phyloP scores from a whole-genome alignment of 495 filamentous ascomycete species.

The Penicillium cosmopolitanum region DNA sequence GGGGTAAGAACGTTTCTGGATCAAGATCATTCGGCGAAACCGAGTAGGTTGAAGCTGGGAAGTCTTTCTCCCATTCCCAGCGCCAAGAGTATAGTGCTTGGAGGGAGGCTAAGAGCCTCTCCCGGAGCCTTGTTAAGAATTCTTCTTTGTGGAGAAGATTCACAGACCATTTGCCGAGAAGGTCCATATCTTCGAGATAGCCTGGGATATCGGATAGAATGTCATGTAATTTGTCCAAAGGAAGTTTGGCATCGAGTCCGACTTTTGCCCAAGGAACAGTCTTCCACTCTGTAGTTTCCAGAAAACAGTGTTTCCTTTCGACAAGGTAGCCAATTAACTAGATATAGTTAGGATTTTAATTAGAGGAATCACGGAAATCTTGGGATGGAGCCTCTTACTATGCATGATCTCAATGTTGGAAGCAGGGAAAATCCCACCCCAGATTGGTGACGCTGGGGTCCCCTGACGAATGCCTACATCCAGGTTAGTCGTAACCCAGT shows the following conservation, averaged over 20 bases:
- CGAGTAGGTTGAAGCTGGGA: constrained; percentile 12
- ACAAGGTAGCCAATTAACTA: constrained; percentile 18
- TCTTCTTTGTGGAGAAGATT: constrained; percentile 1
- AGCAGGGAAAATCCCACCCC: constrained; percentile 17
- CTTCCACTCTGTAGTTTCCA: constrained; percentile 25
- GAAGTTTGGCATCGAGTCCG: constrained; percentile 16
- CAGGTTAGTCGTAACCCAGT: neutral
- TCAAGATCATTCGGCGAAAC: constrained; percentile 2
- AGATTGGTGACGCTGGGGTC: constrained; percentile 20
- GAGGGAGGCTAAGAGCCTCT: constrained; percentile 6
- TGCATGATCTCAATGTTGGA: constrained; percentile 16
- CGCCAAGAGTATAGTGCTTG: constrained; percentile 21
- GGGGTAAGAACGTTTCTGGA: neutral
- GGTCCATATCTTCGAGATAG: constrained; percentile 20
- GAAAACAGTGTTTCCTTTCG: constrained; percentile 26
- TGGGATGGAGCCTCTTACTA: constrained; percentile 8
- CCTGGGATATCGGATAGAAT: constrained; percentile 21
- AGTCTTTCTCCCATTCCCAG: constrained; percentile 22
- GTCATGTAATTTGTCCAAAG: constrained; percentile 16
- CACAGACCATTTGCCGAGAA: constrained; percentile 1
- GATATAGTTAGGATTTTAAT: neutral
- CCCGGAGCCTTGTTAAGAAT: neutral
- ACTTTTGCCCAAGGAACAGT: constrained; percentile 19
- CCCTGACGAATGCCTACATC: constrained; percentile 19
- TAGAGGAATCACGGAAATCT: neutral